phyloP scores from a whole-genome alignment of 1,284 basidiomycete species.

The Phlebopus sp. region DNA sequence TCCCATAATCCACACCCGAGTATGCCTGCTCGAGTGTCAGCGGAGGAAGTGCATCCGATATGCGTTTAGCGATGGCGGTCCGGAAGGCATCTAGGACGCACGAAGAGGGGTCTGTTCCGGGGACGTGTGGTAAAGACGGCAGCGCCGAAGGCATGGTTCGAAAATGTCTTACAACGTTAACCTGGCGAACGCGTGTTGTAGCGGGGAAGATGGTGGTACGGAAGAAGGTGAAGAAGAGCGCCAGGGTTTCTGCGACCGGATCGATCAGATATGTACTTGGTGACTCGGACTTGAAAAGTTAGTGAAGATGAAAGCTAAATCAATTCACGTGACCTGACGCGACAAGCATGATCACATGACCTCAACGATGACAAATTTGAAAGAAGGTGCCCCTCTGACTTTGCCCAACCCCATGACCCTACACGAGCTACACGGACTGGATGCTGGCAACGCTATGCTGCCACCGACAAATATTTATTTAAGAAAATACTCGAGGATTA shows the following conservation, averaged over 20 bases:
- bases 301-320: no score
- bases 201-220: slow-evolving; percentile 1
- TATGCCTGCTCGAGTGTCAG: slow-evolving; percentile 77
- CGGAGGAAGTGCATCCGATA: slow-evolving; percentile 68
- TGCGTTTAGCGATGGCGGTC: slow-evolving; percentile 75
- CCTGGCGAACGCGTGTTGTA: neutral
- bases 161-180: slow-evolving; percentile 8
- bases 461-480: no score
- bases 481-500: no score
- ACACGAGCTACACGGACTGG: no score
- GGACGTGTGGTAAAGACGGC: slow-evolving; percentile 36
- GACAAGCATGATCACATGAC: no score
- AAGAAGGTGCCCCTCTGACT: no score
- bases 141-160: slow-evolving; percentile 25
- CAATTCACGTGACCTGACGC: no score
- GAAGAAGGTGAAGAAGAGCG: slow-evolving; percentile 7
- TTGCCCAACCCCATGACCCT: no score
- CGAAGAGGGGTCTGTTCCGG: slow-evolving; percentile 69
- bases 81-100: slow-evolving; percentile 84
- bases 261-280: slow-evolving; percentile 4
- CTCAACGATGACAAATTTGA: no score
- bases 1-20: slow-evolving; percentile 84
- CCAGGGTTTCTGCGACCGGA: slow-evolving; percentile 6
- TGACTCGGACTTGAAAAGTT: neutral
- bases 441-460: no score